Evolutionary conservation across 495 filamentous ascomycete genomes (phyloP), one percentile per base, ranked within the genome.

Genomic region (Thermochaetoides thermophila): DNA sequence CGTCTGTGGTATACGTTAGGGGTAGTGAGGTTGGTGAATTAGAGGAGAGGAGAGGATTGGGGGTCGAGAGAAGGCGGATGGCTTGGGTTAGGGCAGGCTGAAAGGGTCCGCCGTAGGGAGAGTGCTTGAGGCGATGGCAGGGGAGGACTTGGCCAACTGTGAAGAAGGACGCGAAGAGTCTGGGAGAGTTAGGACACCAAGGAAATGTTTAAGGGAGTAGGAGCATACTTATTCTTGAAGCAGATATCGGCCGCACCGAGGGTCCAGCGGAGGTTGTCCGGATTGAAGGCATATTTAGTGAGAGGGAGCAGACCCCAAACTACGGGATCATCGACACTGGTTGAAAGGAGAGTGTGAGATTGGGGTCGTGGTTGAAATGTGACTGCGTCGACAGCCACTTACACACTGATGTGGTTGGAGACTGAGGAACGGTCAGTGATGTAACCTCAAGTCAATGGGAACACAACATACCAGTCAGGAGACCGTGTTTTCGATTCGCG

Each of bases 381-480:
- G 23, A 27, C 20, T 13, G 22, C 5, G 8, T 13, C 56, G 12
- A 24, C 15, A 7, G 7, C 3, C 17, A 89, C 84, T 61, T 81
- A 96, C 89, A 97, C 78, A 60, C 82, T 85, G 40, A 83, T 70
- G 57, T 97, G 89, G 55, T 97, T 97, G 19, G 82, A 93, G 7
- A 96, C 89, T 92, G 45, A 15, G 46, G 29, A 27, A 20, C 33
- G 10, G 46, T 46, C 12, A 49, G 46, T 41, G 17, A n/a, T n/a
- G n/a, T n/a, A n/a, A n/a, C n/a, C n/a, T n/a, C n/a, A n/a, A n/a
- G n/a, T n/a, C n/a, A 8, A 8, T 26, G 18, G 28, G 14, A 4
- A 32, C 9, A 14, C 10, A 12, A 12, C 20, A 7, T 64, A 92
- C 86, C 83, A 46, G 87, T 96, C 38, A 96, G 65, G 39, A 95